Conservation (phyloP, 176 grass and related monocot genomes). For the Canna indica region DNA sequence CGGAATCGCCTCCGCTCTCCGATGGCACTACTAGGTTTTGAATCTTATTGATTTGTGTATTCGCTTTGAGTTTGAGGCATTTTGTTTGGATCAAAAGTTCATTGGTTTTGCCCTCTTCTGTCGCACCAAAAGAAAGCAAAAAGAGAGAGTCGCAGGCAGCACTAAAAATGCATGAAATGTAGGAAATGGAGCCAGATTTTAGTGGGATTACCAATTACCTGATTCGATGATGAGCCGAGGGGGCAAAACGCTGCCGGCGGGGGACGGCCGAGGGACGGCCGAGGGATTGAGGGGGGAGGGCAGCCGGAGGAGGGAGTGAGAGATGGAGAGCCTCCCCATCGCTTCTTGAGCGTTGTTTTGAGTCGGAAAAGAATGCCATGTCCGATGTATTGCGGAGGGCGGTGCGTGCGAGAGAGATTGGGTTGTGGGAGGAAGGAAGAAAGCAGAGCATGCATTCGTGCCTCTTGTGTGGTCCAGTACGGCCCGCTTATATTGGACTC, state of each 20-base stretch:
- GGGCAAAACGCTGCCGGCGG: background rate
- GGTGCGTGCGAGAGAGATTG: background rate
- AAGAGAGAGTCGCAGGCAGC: background rate
- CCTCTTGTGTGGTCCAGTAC: too few relatives aligned
- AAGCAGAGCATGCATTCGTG: too few relatives aligned
- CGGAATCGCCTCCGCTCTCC: background rate
- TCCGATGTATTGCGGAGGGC: too few relatives aligned
- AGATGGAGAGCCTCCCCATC: constrained; percentile 18
- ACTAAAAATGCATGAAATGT: background rate
- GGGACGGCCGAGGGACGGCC: too few relatives aligned
- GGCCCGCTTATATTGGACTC: too few relatives aligned
- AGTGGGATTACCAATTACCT: background rate
- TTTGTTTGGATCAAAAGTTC: too few relatives aligned
- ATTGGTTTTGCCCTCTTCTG: too few relatives aligned
- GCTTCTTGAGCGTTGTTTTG: too few relatives aligned
- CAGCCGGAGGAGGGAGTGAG: background rate
- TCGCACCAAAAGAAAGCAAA: background rate
- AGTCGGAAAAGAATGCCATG: background rate
- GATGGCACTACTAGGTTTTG: constrained; percentile 10
- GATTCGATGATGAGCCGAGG: background rate
- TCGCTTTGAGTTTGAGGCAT: too few relatives aligned
- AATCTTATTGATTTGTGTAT: background rate
- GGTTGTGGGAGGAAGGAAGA: background rate
- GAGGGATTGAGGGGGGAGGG: background rate
- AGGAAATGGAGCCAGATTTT: background rate